Conservation (phyloP, 2,329 filamentous ascomycete species). For the Calonectria pauciramosa region DNA sequence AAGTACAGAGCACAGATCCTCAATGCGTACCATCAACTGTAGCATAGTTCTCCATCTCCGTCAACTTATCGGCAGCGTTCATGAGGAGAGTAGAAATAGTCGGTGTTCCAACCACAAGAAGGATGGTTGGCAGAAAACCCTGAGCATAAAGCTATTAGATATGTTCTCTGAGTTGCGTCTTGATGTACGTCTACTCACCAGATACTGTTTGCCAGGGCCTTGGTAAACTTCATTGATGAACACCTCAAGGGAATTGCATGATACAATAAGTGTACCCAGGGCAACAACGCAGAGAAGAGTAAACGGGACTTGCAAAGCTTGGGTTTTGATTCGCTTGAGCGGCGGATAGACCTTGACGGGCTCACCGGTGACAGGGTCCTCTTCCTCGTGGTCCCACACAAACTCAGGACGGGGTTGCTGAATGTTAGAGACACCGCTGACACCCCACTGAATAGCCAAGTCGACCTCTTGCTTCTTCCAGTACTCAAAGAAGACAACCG, state of each 20-base stretch:
- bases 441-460: constrained; percentile 88
- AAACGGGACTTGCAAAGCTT: constrained; percentile 88
- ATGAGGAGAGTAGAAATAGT: constrained; percentile 83
- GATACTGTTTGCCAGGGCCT: constrained; percentile 86
- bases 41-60: constrained; percentile 91
- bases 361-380: constrained; percentile 88
- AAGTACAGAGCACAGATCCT: constrained; percentile 24
- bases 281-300: constrained; percentile 79
- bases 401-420: constrained; percentile 85
- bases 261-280: constrained; percentile 85
- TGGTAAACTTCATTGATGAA: constrained; percentile 96
- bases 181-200: constrained; percentile 67
- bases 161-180: not conserved
- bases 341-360: constrained; percentile 81
- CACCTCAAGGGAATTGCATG: constrained; percentile 92
- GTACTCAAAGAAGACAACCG: constrained; percentile 90
- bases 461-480: constrained; percentile 96
- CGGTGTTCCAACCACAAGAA: constrained; percentile 87
- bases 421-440: constrained; percentile 85
- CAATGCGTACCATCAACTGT: constrained; percentile 74
- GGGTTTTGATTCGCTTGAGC: constrained; percentile 80
- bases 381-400: constrained; percentile 80
- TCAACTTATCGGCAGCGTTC: constrained; percentile 81
- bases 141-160: constrained; percentile 51
- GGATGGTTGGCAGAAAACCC: constrained; percentile 89